Conservation (phyloP, 306 rosid genomes). For the Quillaja saponaria region DNA sequence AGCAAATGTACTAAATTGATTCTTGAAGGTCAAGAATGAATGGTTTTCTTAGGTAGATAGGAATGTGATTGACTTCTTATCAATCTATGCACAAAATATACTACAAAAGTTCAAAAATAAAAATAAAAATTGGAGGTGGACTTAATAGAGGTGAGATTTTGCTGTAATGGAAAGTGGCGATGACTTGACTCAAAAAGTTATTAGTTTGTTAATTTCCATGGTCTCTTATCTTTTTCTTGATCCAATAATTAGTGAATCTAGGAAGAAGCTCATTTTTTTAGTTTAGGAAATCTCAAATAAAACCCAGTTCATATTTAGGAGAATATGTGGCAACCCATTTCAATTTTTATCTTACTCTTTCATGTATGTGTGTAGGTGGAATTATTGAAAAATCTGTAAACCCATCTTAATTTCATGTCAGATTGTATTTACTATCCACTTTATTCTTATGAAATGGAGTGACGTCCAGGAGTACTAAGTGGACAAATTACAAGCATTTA, state of each 20-base stretch:
- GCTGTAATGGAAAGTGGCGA: neutral
- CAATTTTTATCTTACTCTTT: conserved; percentile 23
- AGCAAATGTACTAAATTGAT: no score
- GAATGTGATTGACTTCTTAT: no score
- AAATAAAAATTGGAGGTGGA: no score
- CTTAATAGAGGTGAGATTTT: neutral
- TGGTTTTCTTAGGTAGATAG: no score
- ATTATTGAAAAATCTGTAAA: conserved; percentile 31
- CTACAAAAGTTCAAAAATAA: no score
- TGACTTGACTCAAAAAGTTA: conserved; percentile 4
- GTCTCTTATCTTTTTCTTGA: neutral
- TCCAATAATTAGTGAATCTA: neutral
- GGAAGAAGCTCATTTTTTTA: neutral
- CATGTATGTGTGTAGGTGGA: conserved; percentile 10
- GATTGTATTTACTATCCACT: conserved; percentile 36
- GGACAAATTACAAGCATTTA: conserved; percentile 17
- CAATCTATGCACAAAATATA: no score
- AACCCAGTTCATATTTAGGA: neutral
- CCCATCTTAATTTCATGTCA: conserved; percentile 32
- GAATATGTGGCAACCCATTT: conserved; percentile 26
- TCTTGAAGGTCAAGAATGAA: no score
- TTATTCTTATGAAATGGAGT: conserved; percentile 1
- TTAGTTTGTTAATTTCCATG: neutral
- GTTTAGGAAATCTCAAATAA: neutral
- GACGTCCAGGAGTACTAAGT: neutral